Base-by-base conservation (phyloP, 2,329 filamentous ascomycete species). In the Monilinia laxa region DNA sequence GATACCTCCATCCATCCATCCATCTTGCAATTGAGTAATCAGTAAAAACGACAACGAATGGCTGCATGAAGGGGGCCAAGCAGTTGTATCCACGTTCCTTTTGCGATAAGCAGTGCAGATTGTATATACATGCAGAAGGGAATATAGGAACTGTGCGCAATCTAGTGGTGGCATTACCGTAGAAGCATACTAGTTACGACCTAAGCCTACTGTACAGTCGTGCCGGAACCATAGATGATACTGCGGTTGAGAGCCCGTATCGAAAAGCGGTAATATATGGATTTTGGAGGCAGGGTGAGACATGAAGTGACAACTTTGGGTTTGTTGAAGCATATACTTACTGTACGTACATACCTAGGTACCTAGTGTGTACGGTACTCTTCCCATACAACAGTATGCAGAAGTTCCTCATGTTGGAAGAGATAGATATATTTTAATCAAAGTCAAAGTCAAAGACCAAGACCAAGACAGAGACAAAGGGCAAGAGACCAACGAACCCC, bases 41-140 rank as follows among this genome's bases (percentile, higher is more conserved):
- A 12, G 11, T 56, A 23, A 12, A 51, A 52, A 28, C 49, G 45
- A 62, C 45, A 51, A 62, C 58, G 31, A 51, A 51, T 52, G 31
- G 54, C 54, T 53, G 62, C 38, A 65, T 47, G 14, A 58, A 64
- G 62, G 31, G 40, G 25, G 40, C 59, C 59, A 62, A 62, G 31
- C 47, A 62, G 59, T 53, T 52, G 23, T 62, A 52, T 62, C 45
- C 59, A 62, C 59, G 35, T 62, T 54, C 59, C 59, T 54, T 11
- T 53, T 40, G 38, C 59, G 47, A 62, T 54, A 54, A 28, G 59
- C 59, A 52, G 53, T 42, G 62, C 51, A 56, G 49, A 6, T 42
- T 40, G 42, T 12, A 57, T 9, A 11, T 6, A 40, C 23, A 42
- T 35, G 49, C 40, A 64, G 51, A 55, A 10, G 28, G 62, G 49